Percentiles rank a stretch among this genome's conserved stretches.
Evolutionary conservation across 164 flowering plant species (phyloP).

Genomic region (Litsea cubeba): DNA sequence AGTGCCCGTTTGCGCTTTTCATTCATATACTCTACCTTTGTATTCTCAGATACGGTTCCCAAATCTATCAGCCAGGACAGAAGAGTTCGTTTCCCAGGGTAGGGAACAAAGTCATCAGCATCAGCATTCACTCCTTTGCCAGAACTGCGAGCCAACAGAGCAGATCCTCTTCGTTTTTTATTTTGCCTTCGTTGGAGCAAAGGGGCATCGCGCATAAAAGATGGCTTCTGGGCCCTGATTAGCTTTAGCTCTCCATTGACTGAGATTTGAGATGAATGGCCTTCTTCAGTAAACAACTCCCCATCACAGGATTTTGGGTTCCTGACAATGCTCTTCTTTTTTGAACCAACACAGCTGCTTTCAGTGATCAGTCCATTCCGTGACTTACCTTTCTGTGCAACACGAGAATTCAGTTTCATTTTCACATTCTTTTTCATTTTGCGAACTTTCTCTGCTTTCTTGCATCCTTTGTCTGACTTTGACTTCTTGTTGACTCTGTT

Average conservation of each 20-base stretch:
- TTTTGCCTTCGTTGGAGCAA: slow-evolving; percentile 50
- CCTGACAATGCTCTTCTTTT: slow-evolving; percentile 14
- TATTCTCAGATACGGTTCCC: slow-evolving; percentile 56
- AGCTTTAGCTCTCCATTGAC: slow-evolving; percentile 7
- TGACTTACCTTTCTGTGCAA: slow-evolving; percentile 29
- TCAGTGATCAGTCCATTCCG: slow-evolving; percentile 29
- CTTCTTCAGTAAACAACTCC: slow-evolving; percentile 7
- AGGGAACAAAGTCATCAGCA: slow-evolving; percentile 64
- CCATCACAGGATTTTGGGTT: slow-evolving; percentile 14
- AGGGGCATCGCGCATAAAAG: slow-evolving; percentile 22
- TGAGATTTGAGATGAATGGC: slow-evolving; percentile 13
- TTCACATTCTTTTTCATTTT: slow-evolving; percentile 13
- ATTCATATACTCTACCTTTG: slow-evolving; percentile 85
- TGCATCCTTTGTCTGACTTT: slow-evolving; percentile 11
- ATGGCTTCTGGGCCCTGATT: slow-evolving; percentile 22
- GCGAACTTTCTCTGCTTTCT: slow-evolving; percentile 19
- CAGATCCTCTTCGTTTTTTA: slow-evolving; percentile 57
- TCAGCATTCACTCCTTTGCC: slow-evolving; percentile 44
- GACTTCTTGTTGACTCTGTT: slow-evolving; percentile 41
- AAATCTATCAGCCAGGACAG: slow-evolving; percentile 91
- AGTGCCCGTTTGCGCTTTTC: slow-evolving; percentile 49
- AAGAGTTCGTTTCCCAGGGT: slow-evolving; percentile 72
- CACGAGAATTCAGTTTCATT: slow-evolving; percentile 10
- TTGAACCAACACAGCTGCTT: slow-evolving; percentile 11
- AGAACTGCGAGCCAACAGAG: slow-evolving; percentile 70